Evolutionary conservation across 208 protist genomes (phyloP).

Genomic region (Leishmania braziliensis): DNA sequence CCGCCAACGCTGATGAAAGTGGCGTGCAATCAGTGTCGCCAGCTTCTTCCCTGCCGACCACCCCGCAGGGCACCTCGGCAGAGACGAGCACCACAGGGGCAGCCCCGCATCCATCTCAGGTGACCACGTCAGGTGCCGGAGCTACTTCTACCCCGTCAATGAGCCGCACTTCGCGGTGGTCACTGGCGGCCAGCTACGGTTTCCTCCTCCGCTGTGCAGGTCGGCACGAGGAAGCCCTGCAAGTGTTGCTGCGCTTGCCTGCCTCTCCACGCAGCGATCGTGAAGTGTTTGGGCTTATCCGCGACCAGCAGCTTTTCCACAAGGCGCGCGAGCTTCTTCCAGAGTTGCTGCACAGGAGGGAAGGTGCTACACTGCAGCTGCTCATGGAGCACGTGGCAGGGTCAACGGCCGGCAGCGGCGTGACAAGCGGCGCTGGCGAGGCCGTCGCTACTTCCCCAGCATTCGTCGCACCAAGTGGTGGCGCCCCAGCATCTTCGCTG

Average conservation of each 20-base stretch:
- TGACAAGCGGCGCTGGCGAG: neutral
- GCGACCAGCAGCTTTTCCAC: conserved; percentile 33
- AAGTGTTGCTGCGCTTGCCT: conserved; percentile 58
- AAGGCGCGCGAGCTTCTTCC: conserved; percentile 52
- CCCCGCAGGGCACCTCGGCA: neutral
- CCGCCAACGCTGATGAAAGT: neutral
- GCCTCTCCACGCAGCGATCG: conserved; percentile 27
- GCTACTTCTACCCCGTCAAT: conserved; percentile 8
- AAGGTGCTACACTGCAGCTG: conserved; percentile 48
- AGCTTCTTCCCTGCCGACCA: neutral
- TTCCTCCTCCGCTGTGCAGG: conserved; percentile 49
- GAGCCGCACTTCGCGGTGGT: conserved; percentile 39
- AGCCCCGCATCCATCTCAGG: neutral
- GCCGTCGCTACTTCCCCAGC: neutral
- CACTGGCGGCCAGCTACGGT: conserved; percentile 56
- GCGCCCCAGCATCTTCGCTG: neutral
- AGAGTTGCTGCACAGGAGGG: conserved; percentile 57
- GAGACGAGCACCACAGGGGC: neutral
- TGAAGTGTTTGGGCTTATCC: conserved; percentile 32
- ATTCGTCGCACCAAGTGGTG: neutral
- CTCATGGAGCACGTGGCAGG: conserved; percentile 46
- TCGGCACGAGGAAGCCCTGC: conserved; percentile 62
- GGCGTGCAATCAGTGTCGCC: neutral
- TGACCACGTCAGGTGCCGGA: neutral
- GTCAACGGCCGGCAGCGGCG: neutral